Evolutionary conservation across 176 grass and related monocot genomes (phyloP), one percentile per base, ranked within the genome.

Genomic region (Zoysia pacifica): DNA sequence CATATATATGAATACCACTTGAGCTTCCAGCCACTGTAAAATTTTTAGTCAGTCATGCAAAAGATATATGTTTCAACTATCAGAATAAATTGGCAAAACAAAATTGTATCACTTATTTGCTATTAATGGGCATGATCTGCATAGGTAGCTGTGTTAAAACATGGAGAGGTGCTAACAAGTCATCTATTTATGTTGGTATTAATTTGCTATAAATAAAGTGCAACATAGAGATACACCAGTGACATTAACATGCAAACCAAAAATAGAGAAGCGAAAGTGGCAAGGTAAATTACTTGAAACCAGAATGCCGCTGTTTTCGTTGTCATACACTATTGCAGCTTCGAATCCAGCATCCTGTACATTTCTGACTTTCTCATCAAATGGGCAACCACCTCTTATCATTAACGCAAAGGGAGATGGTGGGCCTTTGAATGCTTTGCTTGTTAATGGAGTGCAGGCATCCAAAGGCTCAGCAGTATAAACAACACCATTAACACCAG

Each of bases 1-100:
- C 87, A 18, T 87, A 89, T 85, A 91, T 91, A 53, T 89, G 81
- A 74, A 94, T 94, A 52, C 88, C 88, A 80, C 75, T 70, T 78
- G 95, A 90, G 77, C 82, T 89, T 92, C 95, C 95, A 85, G 95
- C 85, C 95, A 98, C 95, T 98, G 90, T 40, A 70, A 87, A 5
- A 82, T 52, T 62, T 81, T 62, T 44, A 43, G 60, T 86, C 82
- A 82, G 78, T 43, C 28, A 53, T 81, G 48, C 41, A 82, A 42
- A 65, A 37, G 79, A 52, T 28, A 65, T 65, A 82, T 20, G 65
- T 18, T 46, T 51, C 78, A 43, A 73, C 43, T 28, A 48, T 45
- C 49, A 72, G 82, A 9, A 79, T 16, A 72, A 82, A 41, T 28
- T 59, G 19, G 18, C 15, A 8, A 19, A 48, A 59, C 51, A 10